Base-by-base conservation (phyloP, 352 stramenopile genomes). In the Aphanomyces cochlioides region DNA sequence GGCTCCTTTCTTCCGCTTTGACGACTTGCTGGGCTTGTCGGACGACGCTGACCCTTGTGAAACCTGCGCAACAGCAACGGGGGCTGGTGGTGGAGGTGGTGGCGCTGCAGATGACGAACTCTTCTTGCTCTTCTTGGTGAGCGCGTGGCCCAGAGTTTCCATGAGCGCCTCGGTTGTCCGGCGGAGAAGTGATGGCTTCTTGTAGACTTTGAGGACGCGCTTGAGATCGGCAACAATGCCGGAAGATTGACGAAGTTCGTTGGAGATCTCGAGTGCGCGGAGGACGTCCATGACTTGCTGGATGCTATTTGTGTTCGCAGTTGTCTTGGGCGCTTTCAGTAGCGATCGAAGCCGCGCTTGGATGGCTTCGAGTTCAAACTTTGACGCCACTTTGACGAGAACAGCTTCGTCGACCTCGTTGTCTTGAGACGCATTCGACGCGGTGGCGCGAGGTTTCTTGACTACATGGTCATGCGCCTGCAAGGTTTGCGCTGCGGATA, bases 201-300 rank as follows among this genome's bases (percentile, higher is more conserved):
- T 89, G 70, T 90, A 92, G 0, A 77, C 73, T 65, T 88, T 90
- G 34, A 94, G 73, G 69, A 94, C 84, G 40, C 77, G 81, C 75
- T 94, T 92, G 28, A 94, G 67, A 28, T 94, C 83, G 0, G 79
- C 82, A 21, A 91, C 83, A 12, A 94, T 63, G 3, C 79, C 80
- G 7, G 84, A 89, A 58, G 90, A 80, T 21, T 90, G 81, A 15
- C 84, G 83, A 28, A 90, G 82, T n/a, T 92, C 84, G 4, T 76
- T 77, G 3, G 86, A 76, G 40, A 94, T 75, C 15, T 90, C 86
- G 79, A 94, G 87, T 50, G 81, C 75, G 12, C 84, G 84, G 74
- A 94, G 57, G n/a, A 94, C 74, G 71, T 94, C 84, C 19, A 94
- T 67, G 7, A 90, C 83, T 73, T 94, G 86, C 65, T 92, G 86